These are phyloP conservation scores for Escovopsis weberi DNA, from an alignment of 2,329 filamentous ascomycete genomes.

Conservation along the genomic window DNA sequence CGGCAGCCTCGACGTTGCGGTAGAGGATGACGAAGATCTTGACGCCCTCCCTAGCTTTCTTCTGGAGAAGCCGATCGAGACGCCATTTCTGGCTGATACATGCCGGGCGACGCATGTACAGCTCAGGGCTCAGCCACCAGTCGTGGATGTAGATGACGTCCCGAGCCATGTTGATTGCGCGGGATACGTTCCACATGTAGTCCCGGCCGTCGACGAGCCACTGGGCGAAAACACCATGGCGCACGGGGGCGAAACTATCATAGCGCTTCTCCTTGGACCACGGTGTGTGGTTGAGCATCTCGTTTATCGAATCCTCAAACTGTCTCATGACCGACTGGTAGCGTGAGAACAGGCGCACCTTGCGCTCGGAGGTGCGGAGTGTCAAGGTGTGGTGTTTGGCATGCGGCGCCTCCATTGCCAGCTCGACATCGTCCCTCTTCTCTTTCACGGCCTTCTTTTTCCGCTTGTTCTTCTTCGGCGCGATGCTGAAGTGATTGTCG, in stretches of 20 bases:
- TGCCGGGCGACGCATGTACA: conserved; percentile 87
- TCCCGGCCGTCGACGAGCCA: conserved; percentile 95
- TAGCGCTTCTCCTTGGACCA: conserved; percentile 82
- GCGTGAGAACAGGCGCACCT: conserved; percentile 77
- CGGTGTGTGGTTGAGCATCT: conserved; percentile 68
- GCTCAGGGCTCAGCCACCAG: conserved; percentile 95
- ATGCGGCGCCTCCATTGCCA: conserved; percentile 21
- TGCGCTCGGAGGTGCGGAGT: conserved; percentile 82
- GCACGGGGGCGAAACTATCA: conserved; percentile 82
- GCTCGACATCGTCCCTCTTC: conserved; percentile 34
- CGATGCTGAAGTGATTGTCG: conserved; percentile 72
- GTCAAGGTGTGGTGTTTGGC: conserved; percentile 71
- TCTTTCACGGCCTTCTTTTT: conserved; percentile 42
- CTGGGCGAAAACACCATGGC: conserved; percentile 75
- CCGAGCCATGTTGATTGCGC: conserved; percentile 90
- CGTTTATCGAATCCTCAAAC: conserved; percentile 82
- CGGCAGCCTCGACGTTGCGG: conserved; percentile 89
- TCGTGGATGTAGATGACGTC: conserved; percentile 99
- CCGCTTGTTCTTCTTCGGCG: conserved; percentile 51
- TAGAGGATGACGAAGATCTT: conserved; percentile 98
- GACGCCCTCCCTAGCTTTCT: conserved; percentile 86
- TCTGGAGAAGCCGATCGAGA: conserved; percentile 80
- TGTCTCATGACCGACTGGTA: conserved; percentile 82
- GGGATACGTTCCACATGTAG: conserved; percentile 98
- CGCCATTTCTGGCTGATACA: conserved; percentile 98